Percentiles rank a stretch among this genome's conserved stretches.
phyloP scores from a whole-genome alignment of 148 eudicot genomes.

The Silene uniflora region DNA sequence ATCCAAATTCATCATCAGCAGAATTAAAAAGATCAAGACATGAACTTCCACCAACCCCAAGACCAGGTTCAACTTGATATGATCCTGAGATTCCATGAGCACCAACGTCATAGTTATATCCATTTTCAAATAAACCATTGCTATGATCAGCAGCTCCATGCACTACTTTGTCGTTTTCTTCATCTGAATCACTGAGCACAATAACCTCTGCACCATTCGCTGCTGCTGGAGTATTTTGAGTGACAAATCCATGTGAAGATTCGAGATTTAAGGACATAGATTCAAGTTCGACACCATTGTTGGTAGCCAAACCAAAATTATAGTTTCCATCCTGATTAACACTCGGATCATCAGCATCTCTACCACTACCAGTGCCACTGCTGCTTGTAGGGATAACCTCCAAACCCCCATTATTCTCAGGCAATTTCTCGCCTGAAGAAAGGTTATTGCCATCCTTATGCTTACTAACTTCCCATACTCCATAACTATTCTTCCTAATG shows the following conservation, averaged over 20 bases:
- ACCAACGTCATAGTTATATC: constrained; percentile 35
- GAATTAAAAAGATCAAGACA: constrained; percentile 54
- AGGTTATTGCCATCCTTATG: constrained; percentile 33
- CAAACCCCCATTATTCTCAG: constrained; percentile 31
- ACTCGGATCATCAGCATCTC: constrained; percentile 57
- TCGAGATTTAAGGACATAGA: constrained; percentile 46
- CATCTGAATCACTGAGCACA: constrained; percentile 81
- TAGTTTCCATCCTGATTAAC: constrained; percentile 53
- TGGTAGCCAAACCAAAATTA: constrained; percentile 41
- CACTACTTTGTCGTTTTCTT: constrained; percentile 43
- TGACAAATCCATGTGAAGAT: constrained; percentile 31
- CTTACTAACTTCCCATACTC: constrained; percentile 65
- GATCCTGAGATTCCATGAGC: constrained; percentile 50
- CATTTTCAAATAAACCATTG: constrained; percentile 29
- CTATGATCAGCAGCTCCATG: constrained; percentile 25
- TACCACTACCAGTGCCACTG: constrained; percentile 60
- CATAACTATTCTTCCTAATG: constrained; percentile 57
- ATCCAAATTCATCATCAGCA: constrained; percentile 63
- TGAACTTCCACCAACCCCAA: constrained; percentile 51
- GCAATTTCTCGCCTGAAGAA: constrained; percentile 42
- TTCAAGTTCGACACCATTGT: constrained; percentile 49
- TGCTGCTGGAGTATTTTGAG: constrained; percentile 33
- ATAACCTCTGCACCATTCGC: constrained; percentile 45
- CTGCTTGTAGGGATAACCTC: constrained; percentile 60
- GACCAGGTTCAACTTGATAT: constrained; percentile 52